Percentiles rank a stretch among this genome's conserved stretches.
phyloP scores from a whole-genome alignment of 139 green algal species.

The Zygnema circumcarinatum region DNA sequence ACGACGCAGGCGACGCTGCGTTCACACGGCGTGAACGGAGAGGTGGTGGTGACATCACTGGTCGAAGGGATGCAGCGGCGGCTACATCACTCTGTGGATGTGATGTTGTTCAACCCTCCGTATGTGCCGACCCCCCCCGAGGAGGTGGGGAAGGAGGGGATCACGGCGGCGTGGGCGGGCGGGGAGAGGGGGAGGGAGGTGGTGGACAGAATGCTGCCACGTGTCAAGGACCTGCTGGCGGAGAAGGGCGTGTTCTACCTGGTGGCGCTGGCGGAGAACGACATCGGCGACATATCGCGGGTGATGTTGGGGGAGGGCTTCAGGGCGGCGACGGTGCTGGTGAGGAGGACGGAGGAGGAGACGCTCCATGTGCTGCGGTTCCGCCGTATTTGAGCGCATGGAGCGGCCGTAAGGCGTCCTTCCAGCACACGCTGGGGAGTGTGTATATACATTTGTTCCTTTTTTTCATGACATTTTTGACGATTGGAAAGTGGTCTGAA shows the following conservation, averaged over 20 bases:
- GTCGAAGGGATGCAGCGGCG: conserved; percentile 10
- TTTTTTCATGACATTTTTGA: too few relatives aligned
- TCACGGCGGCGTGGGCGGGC: conserved; percentile 88
- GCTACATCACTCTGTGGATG: conserved; percentile 60
- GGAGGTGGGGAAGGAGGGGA: conserved; percentile 73
- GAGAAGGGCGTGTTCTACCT: conserved; percentile 40
- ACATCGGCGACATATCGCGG: conserved; percentile 59
- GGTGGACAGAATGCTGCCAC: conserved; percentile 82
- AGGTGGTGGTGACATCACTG: conserved; percentile 37
- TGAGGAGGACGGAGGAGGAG: conserved; percentile 60
- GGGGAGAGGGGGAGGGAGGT: conserved; percentile 77
- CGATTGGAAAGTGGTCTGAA: too few relatives aligned
- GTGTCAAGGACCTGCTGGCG: conserved; percentile 21
- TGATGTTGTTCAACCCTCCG: conserved; percentile 95
- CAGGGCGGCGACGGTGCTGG: conserved; percentile 62
- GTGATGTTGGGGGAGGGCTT: conserved; percentile 61
- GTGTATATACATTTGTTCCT: too few relatives aligned
- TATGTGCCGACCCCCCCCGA: conserved; percentile 94
- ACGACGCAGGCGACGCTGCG: conserved; percentile 67
- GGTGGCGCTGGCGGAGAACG: conserved; percentile 38
- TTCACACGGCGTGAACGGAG: conserved; percentile 61
- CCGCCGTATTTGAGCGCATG: background rate
- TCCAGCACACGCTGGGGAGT: too few relatives aligned
- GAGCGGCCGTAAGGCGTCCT: background rate
- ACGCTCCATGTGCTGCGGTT: conserved; percentile 62